These are phyloP conservation scores for Punctularia strigosozonata DNA, from an alignment of 768 basidiomycete species.

Conservation along the genomic window DNA sequence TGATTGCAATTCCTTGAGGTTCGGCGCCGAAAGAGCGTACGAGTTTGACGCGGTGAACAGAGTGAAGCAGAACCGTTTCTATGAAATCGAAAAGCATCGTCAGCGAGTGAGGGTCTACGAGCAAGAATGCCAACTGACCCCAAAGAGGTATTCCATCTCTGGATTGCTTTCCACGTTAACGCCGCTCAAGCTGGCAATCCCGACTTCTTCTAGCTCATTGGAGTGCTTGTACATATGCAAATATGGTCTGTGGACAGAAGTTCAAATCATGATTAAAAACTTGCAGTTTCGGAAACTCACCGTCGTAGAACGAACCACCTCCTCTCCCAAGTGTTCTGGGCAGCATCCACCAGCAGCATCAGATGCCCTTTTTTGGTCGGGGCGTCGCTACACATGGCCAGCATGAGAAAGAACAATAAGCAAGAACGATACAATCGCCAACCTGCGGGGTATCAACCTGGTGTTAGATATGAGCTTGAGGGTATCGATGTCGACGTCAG, in stretches of 20 bases:
- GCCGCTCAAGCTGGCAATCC: conserved; percentile 70
- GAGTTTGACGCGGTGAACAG: conserved; percentile 90
- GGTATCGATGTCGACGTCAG: conserved; percentile 32
- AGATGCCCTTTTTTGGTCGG: conserved; percentile 81
- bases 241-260: conserved; percentile 62
- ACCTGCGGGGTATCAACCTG: conserved; percentile 67
- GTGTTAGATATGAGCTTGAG: conserved; percentile 64
- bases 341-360: conserved; percentile 70
- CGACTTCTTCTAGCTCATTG: conserved; percentile 74
- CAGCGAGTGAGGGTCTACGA: conserved; percentile 3
- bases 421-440: conserved; percentile 10
- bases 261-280: conserved; percentile 1
- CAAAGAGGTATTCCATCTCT: conserved; percentile 78
- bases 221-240: conserved; percentile 79
- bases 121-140: conserved; percentile 38
- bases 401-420: conserved; percentile 4
- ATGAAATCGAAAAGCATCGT: conserved; percentile 4
- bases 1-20: conserved; percentile 67
- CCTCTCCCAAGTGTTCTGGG: conserved; percentile 69
- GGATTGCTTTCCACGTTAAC: conserved; percentile 81
- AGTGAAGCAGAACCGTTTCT: conserved; percentile 84
- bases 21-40: conserved; percentile 77
- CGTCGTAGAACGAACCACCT: conserved; percentile 82
- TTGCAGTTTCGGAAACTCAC: conserved; percentile 24
- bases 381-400: conserved; percentile 41